Evolutionary conservation across 805 yeast genomes (phyloP).

Genomic region (Clavispora fructus): DNA sequence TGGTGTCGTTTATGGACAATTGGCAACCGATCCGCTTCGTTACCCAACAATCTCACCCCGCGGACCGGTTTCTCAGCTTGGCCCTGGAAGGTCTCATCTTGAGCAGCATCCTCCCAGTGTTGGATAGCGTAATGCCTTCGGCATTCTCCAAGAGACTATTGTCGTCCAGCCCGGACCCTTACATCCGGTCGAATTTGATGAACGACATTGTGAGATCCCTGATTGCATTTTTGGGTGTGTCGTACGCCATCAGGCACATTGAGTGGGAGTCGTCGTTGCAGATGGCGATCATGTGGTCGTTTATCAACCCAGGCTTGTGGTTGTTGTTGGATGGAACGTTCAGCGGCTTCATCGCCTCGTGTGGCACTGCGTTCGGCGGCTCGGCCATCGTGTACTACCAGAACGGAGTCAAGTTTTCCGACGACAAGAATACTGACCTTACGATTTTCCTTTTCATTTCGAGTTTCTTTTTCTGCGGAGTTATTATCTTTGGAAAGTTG

Average conservation of each 20-base stretch:
- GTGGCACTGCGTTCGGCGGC: slow-evolving; percentile 26
- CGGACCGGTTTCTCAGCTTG: slow-evolving; percentile 21
- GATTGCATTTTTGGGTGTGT: slow-evolving; percentile 64
- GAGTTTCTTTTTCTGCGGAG: slow-evolving; percentile 62
- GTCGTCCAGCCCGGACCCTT: slow-evolving; percentile 36
- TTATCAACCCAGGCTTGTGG: slow-evolving; percentile 65
- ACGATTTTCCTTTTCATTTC: slow-evolving; percentile 52
- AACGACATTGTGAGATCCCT: slow-evolving; percentile 38
- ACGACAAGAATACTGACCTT: slow-evolving; percentile 22
- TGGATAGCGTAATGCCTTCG: slow-evolving; percentile 30
- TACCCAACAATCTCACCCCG: not conserved
- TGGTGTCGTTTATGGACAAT: slow-evolving; percentile 21
- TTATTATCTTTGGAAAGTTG: slow-evolving; percentile 62
- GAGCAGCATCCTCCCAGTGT: slow-evolving; percentile 49
- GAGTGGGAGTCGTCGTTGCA: slow-evolving; percentile 67
- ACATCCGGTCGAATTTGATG: slow-evolving; percentile 23
- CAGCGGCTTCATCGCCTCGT: slow-evolving; percentile 43
- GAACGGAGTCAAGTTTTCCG: slow-evolving; percentile 17
- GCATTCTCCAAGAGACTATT: slow-evolving; percentile 27
- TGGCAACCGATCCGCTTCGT: slow-evolving; percentile 15
- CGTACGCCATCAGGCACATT: slow-evolving; percentile 62
- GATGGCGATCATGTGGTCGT: slow-evolving; percentile 58
- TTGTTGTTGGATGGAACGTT: slow-evolving; percentile 55
- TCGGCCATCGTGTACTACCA: slow-evolving; percentile 27
- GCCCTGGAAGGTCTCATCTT: slow-evolving; percentile 53